Evolutionary conservation across 2,329 filamentous ascomycete species (phyloP).

Genomic region (Fusarium graminum): DNA sequence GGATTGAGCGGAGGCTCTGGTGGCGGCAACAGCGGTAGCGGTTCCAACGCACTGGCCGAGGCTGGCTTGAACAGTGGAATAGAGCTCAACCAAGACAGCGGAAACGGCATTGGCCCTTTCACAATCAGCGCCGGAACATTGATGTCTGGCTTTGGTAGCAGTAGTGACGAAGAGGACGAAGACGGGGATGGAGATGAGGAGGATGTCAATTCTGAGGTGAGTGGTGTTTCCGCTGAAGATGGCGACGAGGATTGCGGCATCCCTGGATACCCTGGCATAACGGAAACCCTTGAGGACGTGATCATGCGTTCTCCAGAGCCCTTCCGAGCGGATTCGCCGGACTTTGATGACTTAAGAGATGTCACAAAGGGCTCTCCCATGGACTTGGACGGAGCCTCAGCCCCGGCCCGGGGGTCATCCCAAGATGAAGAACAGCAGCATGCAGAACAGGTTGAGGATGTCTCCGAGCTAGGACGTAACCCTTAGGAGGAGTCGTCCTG

Average conservation of each 20-base stretch:
- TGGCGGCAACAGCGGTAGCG: slow-evolving; percentile 56
- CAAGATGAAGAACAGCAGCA: slow-evolving; percentile 31
- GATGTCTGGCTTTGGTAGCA: slow-evolving; percentile 92
- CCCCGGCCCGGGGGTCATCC: slow-evolving; percentile 13
- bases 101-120: slow-evolving; percentile 78
- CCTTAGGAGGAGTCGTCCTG: slow-evolving; percentile 40
- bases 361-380: slow-evolving; percentile 44
- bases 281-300: slow-evolving; percentile 50
- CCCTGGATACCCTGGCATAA: slow-evolving; percentile 48
- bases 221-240: slow-evolving; percentile 57
- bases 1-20: slow-evolving; percentile 57
- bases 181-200: slow-evolving; percentile 89
- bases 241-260: slow-evolving; percentile 43
- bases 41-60: slow-evolving; percentile 80
- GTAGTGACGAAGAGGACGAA: slow-evolving; percentile 95
- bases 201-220: slow-evolving; percentile 77
- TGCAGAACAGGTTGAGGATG: slow-evolving; percentile 43
- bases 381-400: slow-evolving; percentile 34
- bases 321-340: slow-evolving; percentile 43
- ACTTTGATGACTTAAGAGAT: slow-evolving; percentile 34
- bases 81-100: slow-evolving; percentile 74
- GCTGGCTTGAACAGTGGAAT: slow-evolving; percentile 83
- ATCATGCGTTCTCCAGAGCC: slow-evolving; percentile 53
- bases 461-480: slow-evolving; percentile 33
- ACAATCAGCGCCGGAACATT: slow-evolving; percentile 79